These are phyloP conservation scores for Pyrenophora seminiperda DNA, from an alignment of 2,329 filamentous ascomycete species.

Conservation along the genomic window DNA sequence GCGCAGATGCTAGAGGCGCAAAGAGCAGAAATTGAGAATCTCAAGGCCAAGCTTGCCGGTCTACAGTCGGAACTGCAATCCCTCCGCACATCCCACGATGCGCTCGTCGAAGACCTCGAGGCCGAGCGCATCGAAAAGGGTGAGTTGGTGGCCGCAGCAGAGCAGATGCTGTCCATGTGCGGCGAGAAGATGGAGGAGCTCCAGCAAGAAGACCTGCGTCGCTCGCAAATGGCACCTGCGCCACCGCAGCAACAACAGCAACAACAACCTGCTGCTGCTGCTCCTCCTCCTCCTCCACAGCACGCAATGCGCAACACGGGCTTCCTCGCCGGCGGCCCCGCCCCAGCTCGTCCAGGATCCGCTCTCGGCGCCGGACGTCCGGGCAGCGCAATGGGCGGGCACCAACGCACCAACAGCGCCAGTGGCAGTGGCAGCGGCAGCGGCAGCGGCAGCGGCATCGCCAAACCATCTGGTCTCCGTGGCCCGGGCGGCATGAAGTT, in stretches of 20 bases:
- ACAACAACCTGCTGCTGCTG: neutral
- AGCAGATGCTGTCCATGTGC: constrained; percentile 79
- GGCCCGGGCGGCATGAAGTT: constrained; percentile 58
- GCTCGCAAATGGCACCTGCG: constrained; percentile 53
- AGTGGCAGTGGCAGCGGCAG: constrained; percentile 43
- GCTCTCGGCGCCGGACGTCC: constrained; percentile 34
- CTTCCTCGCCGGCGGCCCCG: constrained; percentile 37
- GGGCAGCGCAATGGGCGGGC: constrained; percentile 31
- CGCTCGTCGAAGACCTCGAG: constrained; percentile 69
- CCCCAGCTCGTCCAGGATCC: constrained; percentile 33
- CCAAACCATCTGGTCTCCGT: constrained; percentile 63
- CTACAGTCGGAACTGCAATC: constrained; percentile 73
- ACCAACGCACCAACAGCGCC: constrained; percentile 16
- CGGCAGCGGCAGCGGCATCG: constrained; percentile 25
- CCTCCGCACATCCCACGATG: constrained; percentile 71
- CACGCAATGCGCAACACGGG: constrained; percentile 40
- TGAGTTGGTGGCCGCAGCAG: constrained; percentile 78
- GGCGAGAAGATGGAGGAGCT: constrained; percentile 49
- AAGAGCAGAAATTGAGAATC: constrained; percentile 69
- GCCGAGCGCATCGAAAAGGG: constrained; percentile 81
- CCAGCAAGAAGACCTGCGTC: constrained; percentile 54
- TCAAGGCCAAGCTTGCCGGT: constrained; percentile 75
- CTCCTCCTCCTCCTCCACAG: constrained; percentile 15
- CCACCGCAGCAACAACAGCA: constrained; percentile 21
- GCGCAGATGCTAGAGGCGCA: constrained; percentile 63